Evolutionary conservation across 1,284 basidiomycete species (phyloP).

Genomic region (Cutaneotrichosporon sp.): DNA sequence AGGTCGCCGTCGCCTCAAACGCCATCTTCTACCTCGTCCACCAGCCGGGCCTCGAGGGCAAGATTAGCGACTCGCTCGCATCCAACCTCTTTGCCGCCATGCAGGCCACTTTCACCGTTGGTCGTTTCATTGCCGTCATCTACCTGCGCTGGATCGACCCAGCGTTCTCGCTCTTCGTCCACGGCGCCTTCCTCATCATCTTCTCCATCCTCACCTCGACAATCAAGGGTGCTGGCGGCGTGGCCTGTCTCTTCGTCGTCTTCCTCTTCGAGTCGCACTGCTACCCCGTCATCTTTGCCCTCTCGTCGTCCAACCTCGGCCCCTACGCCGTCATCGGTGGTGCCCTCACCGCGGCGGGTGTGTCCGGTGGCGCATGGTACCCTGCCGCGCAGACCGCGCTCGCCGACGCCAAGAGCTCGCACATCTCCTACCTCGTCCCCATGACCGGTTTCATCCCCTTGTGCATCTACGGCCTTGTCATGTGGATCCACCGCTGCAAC

Average conservation of each 20-base stretch:
- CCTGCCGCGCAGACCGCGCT: constrained; percentile 28
- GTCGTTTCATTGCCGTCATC: constrained; percentile 32
- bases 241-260: constrained; percentile 34
- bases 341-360: constrained; percentile 29
- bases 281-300: constrained; percentile 36
- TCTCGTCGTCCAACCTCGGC: constrained; percentile 34
- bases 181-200: constrained; percentile 26
- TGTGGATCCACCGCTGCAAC: constrained; percentile 22
- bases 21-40: constrained; percentile 31
- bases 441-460: constrained; percentile 26
- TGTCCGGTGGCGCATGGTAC: constrained; percentile 28
- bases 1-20: constrained; percentile 34
- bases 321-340: constrained; percentile 29
- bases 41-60: constrained; percentile 23
- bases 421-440: constrained; percentile 24
- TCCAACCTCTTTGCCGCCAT: constrained; percentile 34
- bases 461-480: constrained; percentile 20
- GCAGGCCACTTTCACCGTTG: constrained; percentile 37
- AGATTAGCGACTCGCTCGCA: constrained; percentile 18
- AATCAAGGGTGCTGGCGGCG: constrained; percentile 27
- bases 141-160: constrained; percentile 35
- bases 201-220: constrained; percentile 30
- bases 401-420: constrained; percentile 18
- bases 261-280: constrained; percentile 33
- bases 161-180: constrained; percentile 28